These are phyloP conservation scores for Thielaviopsis punctulata DNA, from an alignment of 2,329 filamentous ascomycete species.

Conservation along the genomic window DNA sequence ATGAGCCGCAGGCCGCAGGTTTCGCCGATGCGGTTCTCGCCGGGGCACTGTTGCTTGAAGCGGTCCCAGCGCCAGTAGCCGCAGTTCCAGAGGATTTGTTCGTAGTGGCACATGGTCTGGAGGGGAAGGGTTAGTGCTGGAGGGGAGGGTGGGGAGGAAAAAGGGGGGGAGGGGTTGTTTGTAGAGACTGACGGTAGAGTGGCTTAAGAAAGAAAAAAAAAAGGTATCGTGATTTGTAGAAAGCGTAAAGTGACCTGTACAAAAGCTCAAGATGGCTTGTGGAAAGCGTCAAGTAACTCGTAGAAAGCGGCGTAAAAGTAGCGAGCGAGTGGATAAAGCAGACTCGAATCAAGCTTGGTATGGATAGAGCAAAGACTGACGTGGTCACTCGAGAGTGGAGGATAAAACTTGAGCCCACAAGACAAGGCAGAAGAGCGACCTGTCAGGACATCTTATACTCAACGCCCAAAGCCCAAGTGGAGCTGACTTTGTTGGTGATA, in stretches of 20 bases:
- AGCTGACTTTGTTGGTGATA: neutral
- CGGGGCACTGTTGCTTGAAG: constrained; percentile 83
- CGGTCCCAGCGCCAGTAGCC: constrained; percentile 90
- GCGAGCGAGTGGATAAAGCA: neutral
- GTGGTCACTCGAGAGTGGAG: neutral
- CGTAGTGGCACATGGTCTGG: constrained; percentile 84
- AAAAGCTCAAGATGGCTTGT: too few relatives aligned
- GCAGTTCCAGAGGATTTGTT: constrained; percentile 70
- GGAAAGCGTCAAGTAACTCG: too few relatives aligned
- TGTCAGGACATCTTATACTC: neutral
- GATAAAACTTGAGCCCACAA: neutral
- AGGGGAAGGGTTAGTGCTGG: constrained; percentile 13
- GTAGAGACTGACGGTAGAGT: constrained; percentile 3
- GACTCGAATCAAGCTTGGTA: neutral
- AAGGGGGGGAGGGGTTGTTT: neutral
- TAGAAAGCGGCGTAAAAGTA: neutral
- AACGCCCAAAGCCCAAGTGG: neutral
- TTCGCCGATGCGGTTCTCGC: constrained; percentile 89
- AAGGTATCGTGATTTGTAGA: neutral
- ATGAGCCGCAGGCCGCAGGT: constrained; percentile 90
- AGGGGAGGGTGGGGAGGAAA: constrained; percentile 9
- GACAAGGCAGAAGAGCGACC: neutral
- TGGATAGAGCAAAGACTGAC: neutral
- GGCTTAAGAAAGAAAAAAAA: too few relatives aligned
- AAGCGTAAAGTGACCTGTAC: too few relatives aligned